Evolutionary conservation across 352 stramenopile species (phyloP).

Genomic region (Globisporangium acanthophoron): DNA sequence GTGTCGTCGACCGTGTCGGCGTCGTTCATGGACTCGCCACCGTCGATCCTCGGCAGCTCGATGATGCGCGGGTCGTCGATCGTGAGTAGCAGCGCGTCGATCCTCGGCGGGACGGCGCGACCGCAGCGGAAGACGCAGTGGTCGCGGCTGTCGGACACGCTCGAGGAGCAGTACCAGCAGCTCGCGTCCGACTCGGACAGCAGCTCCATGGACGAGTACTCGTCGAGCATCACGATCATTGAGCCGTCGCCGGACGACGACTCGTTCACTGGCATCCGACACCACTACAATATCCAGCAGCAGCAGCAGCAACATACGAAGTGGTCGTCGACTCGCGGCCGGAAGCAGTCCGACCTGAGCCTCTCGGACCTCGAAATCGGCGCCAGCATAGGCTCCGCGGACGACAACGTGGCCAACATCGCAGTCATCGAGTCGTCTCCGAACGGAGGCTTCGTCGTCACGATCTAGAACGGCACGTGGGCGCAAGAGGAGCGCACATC

Average conservation of each 20-base stretch:
- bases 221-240: constrained; percentile 36
- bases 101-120: constrained; percentile 13
- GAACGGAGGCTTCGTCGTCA: constrained; percentile 49
- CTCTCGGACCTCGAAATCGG: constrained; percentile 15
- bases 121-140: constrained; percentile 13
- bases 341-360: constrained; percentile 7
- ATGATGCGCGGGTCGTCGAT: constrained; percentile 9
- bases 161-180: constrained; percentile 39
- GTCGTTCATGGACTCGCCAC: constrained; percentile 42
- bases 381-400: constrained; percentile 5
- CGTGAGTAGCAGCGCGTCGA: neutral
- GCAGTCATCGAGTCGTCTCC: constrained; percentile 45
- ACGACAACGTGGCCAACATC: constrained; percentile 4
- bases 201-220: constrained; percentile 40
- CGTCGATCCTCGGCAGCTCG: constrained; percentile 16
- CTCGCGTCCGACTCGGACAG: constrained; percentile 35
- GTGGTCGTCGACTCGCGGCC: neutral
- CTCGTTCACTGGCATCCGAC: constrained; percentile 5
- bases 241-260: constrained; percentile 17
- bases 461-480: constrained; percentile 33
- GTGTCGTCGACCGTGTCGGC: constrained; percentile 26
- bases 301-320: constrained; percentile 21
- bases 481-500: neutral
- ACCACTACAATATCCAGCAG: constrained; percentile 1
- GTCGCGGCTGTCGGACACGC: constrained; percentile 19